A percentile compares a stretch with the other conserved stretches of the same genome.
phyloP scores from a whole-genome alignment of 768 basidiomycete genomes.

The Dentipellis sp. region DNA sequence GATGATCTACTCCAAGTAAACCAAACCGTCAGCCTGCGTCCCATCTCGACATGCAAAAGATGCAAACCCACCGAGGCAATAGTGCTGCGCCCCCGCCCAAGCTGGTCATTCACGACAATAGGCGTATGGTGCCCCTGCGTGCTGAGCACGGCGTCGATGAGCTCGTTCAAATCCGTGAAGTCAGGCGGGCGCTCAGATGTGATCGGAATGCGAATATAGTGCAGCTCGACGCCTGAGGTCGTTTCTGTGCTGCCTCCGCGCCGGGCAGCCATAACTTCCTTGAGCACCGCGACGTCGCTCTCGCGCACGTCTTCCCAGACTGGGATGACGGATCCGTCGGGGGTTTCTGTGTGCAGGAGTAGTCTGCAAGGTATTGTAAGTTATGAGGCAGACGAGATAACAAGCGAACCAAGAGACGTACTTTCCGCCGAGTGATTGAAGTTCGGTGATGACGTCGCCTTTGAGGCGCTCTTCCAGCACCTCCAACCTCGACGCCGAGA shows the following conservation, averaged over 20 bases:
- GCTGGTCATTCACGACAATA: conserved; percentile 92
- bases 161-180: conserved; percentile 61
- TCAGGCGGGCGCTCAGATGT: conserved; percentile 84
- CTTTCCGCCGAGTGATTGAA: conserved; percentile 79
- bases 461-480: conserved; percentile 83
- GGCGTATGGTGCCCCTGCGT: conserved; percentile 61
- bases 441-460: conserved; percentile 79
- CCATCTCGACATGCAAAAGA: neutral
- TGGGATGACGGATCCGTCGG: conserved; percentile 83
- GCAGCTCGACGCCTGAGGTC: conserved; percentile 46
- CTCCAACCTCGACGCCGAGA: conserved; percentile 84
- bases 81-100: conserved; percentile 88
- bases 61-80: conserved; percentile 60
- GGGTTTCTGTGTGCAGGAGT: conserved; percentile 81
- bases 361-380: conserved; percentile 34
- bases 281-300: conserved; percentile 68
- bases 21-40: neutral
- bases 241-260: conserved; percentile 18
- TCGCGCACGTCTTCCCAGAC: conserved; percentile 86
- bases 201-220: conserved; percentile 83
- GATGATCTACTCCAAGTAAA: conserved; percentile 42
- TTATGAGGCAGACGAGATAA: neutral
- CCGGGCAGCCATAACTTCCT: conserved; percentile 76
- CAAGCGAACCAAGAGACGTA: conserved; percentile 20
- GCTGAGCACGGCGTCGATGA: conserved; percentile 71